Evolutionary conservation across 1,139 yeast genomes (phyloP), one percentile per base, ranked within the genome.

Genomic region (Magnusiomyces fungicola): DNA sequence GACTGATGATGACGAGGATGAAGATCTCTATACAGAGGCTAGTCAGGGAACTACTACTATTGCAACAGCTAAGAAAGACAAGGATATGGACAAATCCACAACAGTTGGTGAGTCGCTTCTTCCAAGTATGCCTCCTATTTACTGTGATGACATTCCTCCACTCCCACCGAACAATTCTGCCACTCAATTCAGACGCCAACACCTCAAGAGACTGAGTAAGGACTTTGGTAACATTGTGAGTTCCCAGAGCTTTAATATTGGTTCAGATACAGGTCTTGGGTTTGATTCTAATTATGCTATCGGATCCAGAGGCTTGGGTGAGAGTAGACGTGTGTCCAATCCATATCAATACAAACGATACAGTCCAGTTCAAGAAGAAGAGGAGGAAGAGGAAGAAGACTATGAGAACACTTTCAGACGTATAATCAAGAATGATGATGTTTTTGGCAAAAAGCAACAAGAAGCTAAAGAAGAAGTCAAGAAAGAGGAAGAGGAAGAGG

Each of bases 361-460:
- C 14, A 39, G 43, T 25, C 43, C 43, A 9, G 29, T 39, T 5
- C 43, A 39, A 14, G 32, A 39, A 23, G 43, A 39, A 25, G 43
- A 39, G 16, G 43, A 39, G 18, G 41, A 38, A n/a, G 41, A 38
- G 23, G 41, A 38, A 7, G 29, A 38, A 9, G 41, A 38, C 6
- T 12, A 22, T 10, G 27, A 22, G 5, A n/a, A 38, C 18, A 38
- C 7, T 7, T 7, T 32, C 16, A 32, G 36, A 32, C 9, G 16
- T 5, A 32, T 5, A 14, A 32, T n/a, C 36, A 32, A 18, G n/a
- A n/a, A 32, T n/a, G n/a, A n/a, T n/a, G n/a, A n/a, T n/a, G n/a
- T n/a, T n/a, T n/a, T n/a, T n/a, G n/a, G n/a, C n/a, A n/a, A n/a
- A n/a, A n/a, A n/a, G n/a, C n/a, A n/a, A n/a, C n/a, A n/a, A n/a